phyloP scores from a whole-genome alignment of 495 filamentous ascomycete species.

The Talaromyces adpressus region DNA sequence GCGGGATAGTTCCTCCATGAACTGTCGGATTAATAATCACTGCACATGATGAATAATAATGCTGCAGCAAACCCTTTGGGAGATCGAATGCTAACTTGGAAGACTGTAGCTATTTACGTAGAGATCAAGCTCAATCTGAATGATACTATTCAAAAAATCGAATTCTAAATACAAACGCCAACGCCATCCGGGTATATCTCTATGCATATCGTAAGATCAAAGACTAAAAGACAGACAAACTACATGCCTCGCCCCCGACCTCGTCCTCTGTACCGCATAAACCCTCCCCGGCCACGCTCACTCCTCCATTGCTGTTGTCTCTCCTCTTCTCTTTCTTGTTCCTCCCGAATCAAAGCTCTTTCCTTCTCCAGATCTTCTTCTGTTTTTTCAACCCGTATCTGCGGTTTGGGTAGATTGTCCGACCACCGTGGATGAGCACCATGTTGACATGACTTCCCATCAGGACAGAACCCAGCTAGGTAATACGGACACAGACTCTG shows the following conservation, averaged over 20 bases:
- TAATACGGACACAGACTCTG: conserved; percentile 73
- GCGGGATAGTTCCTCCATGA: not conserved
- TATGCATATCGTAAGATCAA: conserved; percentile 1
- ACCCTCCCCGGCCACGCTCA: conserved; percentile 38
- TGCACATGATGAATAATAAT: not conserved
- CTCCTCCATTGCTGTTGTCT: conserved; percentile 45
- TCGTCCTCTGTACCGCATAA: conserved; percentile 43
- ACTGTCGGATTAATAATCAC: not conserved
- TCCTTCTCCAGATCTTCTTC: conserved; percentile 56
- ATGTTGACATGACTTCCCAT: conserved; percentile 66
- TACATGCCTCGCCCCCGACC: conserved; percentile 37
- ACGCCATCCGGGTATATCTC: not conserved
- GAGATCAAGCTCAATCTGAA: not conserved
- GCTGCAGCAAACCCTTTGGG: not conserved
- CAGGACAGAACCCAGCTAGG: conserved; percentile 89
- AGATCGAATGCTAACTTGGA: not conserved
- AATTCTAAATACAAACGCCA: not conserved
- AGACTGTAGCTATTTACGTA: not conserved
- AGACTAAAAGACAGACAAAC: not conserved
- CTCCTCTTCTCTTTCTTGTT: conserved; percentile 44
- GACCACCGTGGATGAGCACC: conserved; percentile 78
- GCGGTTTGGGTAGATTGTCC: conserved; percentile 64
- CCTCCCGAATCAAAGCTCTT: conserved; percentile 47
- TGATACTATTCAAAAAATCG: not conserved
- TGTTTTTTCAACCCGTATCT: conserved; percentile 52